Evolutionary conservation across 2,329 filamentous ascomycete species (phyloP), one percentile per base, ranked within the genome.

Genomic region (Diplodia corticola): DNA sequence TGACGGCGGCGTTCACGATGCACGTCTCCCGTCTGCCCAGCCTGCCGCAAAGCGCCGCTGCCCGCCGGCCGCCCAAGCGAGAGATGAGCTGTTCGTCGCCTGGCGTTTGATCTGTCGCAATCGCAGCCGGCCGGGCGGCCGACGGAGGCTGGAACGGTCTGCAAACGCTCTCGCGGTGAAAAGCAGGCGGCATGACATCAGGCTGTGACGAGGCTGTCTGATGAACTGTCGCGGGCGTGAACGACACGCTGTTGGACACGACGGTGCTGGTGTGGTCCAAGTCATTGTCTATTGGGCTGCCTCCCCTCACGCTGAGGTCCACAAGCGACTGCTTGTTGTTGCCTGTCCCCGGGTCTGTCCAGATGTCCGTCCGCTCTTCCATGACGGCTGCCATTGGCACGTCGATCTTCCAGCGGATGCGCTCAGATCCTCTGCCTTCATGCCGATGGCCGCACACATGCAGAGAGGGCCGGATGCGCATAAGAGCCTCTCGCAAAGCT

Each of bases 1-100:
- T 85, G 68, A 93, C 88, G 22, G 91, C 88, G 30, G 91, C 91
- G 78, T 96, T 96, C 70, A 95, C 85, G 63, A 96, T 80, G 73
- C 88, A 93, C 1, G 91, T 95, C 79, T 94, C 90, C 67, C 74
- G 80, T 70, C 86, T 82, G 53, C 81, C 78, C 69, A 65, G 70
- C 68, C 73, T 70, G 54, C 70, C 68, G 24, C 22, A 53, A 20
- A 69, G 54, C 63, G 69, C 67, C 66, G 68, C 69, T 17, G 55
- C 54, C 37, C 69, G 65, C 55, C 71, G 61, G 59, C 69, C 67
- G 37, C 67, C 67, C 49, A 71, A 55, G 50, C 67, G 68, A 48
- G 67, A 68, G 49, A 66, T 49, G 59, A 63, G 54, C 44, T 59
- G 53, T 26, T 20, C 63, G 17, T 50, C 30, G 7, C 50, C 49